Evolutionary conservation across 805 yeast genomes (phyloP), one percentile per base, ranked within the genome.

Genomic region (Metschnikowia noctiluminum): DNA sequence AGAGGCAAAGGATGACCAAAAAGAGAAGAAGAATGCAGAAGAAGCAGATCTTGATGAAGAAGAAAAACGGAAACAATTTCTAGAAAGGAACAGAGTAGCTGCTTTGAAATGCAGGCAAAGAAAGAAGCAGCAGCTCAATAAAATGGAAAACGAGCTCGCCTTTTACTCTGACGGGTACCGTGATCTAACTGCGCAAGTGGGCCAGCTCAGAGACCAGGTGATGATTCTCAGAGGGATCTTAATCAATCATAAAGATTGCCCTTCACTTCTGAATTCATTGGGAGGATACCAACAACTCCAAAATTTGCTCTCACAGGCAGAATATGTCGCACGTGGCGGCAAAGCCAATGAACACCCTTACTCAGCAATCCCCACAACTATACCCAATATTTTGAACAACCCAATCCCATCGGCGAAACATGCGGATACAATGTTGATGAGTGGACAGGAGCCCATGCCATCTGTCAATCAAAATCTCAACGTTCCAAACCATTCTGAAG

Each of bases 101-200:
- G 99, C 99, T 0, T 82, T 94, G 26, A 91, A 90, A 63, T 94
- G 98, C 73, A 80, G 99, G 51, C 96, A 88, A 67, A 80, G 97
- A 49, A 94, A 94, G 74, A 94, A 94, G 71, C 89, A 88, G 63
- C 85, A 86, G 74, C 79, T 90, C 32, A 83, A 80, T 49, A 86
- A 85, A 57, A 85, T 94, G 80, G 95, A 90, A 63, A 81, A 77
- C 41, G 95, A 90, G 62, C 75, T 89, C 45, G 77, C 81, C 39
- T 83, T 79, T 58, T 89, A 83, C 62, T 76, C 87, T 14, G 65
- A 75, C 10, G 91, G 90, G 52, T 89, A 87, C 65, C 79, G 85
- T 21, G 80, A 80, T 37, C 66, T 90, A 43, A 76, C 82, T 12
- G 66, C 70, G 2, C 86, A 87, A 52, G 78, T 84, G 7, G 68